A percentile compares a stretch with the other conserved stretches of the same genome.
phyloP scores from a whole-genome alignment of 495 filamentous ascomycete genomes.

The Xylaria castorea region DNA sequence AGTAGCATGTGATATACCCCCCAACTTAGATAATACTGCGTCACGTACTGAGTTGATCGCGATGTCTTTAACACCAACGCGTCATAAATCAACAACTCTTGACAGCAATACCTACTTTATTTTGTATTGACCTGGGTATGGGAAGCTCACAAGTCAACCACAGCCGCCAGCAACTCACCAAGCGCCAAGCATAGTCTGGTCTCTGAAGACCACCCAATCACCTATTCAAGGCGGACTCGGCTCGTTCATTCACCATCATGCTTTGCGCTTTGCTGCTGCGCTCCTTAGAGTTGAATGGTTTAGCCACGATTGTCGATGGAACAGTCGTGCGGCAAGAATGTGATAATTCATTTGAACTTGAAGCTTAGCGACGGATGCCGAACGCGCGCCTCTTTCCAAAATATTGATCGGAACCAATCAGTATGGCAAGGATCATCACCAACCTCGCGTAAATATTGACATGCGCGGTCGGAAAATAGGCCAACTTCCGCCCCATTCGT shows the following conservation, averaged over 20 bases:
- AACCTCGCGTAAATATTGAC: conserved; percentile 28
- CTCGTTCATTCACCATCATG: conserved; percentile 6
- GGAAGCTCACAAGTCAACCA: not conserved
- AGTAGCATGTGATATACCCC: conserved; percentile 16
- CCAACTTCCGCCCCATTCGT: conserved; percentile 21
- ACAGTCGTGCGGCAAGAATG: conserved; percentile 4
- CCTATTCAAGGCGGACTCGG: conserved; percentile 10
- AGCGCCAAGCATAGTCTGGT: conserved; percentile 13
- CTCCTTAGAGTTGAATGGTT: not conserved
- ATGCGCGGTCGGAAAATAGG: conserved; percentile 27
- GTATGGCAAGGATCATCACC: conserved; percentile 25
- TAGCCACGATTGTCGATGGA: conserved; percentile 16
- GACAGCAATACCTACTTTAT: not conserved
- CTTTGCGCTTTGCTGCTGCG: conserved; percentile 14
- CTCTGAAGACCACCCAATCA: conserved; percentile 13
- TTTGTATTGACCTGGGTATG: not conserved
- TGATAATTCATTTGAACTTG: conserved; percentile 19
- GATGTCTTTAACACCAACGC: not conserved
- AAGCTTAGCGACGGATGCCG: conserved; percentile 12
- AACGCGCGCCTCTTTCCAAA: conserved; percentile 23
- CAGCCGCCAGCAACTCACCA: conserved; percentile 2
- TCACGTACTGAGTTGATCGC: conserved; percentile 18
- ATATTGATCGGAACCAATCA: conserved; percentile 16
- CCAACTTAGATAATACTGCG: conserved; percentile 9
- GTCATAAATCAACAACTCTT: conserved; percentile 3